Evolutionary conservation across 2,329 filamentous ascomycete genomes (phyloP).

Genomic region (Colletotrichum cereale): DNA sequence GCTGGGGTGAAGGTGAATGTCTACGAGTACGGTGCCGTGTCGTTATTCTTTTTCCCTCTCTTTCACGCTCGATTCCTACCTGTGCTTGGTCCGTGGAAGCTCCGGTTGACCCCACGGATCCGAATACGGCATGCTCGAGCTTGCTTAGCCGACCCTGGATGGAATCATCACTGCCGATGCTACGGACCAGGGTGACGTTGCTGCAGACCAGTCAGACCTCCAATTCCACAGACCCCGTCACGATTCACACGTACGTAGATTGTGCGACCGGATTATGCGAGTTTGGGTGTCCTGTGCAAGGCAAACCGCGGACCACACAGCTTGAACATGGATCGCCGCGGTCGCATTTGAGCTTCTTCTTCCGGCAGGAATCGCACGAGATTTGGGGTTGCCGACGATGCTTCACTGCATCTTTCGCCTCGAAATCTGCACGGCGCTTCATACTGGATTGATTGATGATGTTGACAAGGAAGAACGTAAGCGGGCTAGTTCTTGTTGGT

Average conservation of each 20-base stretch:
- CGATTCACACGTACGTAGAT: not conserved
- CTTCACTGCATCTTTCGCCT: not conserved
- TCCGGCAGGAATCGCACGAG: conserved; percentile 49
- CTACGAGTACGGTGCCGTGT: not conserved
- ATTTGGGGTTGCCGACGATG: conserved; percentile 47
- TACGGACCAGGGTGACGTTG: not conserved
- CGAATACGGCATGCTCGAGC: conserved; percentile 48
- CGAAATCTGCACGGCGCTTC: conserved; percentile 22
- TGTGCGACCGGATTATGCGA: not conserved
- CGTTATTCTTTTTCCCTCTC: accelerated
- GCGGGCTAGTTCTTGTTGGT: not conserved
- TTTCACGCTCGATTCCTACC: too few species aligned
- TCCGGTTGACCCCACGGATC: not conserved
- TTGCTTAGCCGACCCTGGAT: conserved; percentile 45
- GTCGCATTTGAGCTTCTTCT: conserved; percentile 51
- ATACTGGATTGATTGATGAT: not conserved
- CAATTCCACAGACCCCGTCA: not conserved
- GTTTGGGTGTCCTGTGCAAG: conserved; percentile 42
- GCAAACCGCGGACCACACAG: conserved; percentile 45
- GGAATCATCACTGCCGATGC: conserved; percentile 14
- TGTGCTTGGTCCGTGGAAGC: not conserved
- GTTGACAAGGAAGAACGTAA: not conserved
- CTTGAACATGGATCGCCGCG: conserved; percentile 46
- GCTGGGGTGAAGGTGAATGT: not conserved
- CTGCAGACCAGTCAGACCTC: not conserved